Evolutionary conservation across 1,284 basidiomycete genomes (phyloP).

Genomic region (Ceratobasidium sp.): DNA sequence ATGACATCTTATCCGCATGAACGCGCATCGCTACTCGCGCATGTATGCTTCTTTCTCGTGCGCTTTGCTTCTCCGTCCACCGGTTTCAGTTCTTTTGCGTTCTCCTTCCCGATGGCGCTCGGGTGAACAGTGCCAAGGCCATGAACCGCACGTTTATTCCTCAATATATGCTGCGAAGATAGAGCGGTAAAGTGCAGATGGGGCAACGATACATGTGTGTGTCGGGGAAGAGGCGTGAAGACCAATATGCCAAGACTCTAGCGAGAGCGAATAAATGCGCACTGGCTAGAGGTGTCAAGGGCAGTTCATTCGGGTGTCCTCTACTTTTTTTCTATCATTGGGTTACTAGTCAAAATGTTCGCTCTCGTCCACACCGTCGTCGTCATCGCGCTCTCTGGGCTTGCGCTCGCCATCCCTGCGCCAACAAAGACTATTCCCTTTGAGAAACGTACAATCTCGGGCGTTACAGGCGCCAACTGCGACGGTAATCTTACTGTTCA

Average conservation of each 20-base stretch:
- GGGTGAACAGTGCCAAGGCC: slow-evolving; percentile 26
- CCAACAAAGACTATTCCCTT: slow-evolving; percentile 11
- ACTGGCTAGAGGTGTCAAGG: neutral
- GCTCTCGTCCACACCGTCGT: slow-evolving; percentile 11
- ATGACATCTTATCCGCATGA: slow-evolving; percentile 31
- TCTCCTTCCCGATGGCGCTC: slow-evolving; percentile 37
- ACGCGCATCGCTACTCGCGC: slow-evolving; percentile 17
- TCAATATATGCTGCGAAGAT: slow-evolving; percentile 24
- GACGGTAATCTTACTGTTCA: neutral
- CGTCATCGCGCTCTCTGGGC: slow-evolving; percentile 27
- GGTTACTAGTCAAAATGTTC: neutral
- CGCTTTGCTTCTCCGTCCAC: neutral
- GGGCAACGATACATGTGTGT: slow-evolving; percentile 22
- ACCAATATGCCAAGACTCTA: slow-evolving; percentile 14
- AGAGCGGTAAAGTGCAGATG: slow-evolving; percentile 2
- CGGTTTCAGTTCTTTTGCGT: neutral
- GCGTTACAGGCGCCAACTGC: slow-evolving; percentile 36
- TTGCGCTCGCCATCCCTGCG: slow-evolving; percentile 28
- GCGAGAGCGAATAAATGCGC: slow-evolving; percentile 28
- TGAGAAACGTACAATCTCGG: slow-evolving; percentile 32
- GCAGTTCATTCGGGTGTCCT: neutral
- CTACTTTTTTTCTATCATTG: neutral
- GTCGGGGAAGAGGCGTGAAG: neutral
- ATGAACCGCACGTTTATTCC: slow-evolving; percentile 23
- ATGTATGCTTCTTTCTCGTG: slow-evolving; percentile 9